Base-by-base conservation (phyloP, 2,329 filamentous ascomycete species). In the Coniochaeta sp. region DNA sequence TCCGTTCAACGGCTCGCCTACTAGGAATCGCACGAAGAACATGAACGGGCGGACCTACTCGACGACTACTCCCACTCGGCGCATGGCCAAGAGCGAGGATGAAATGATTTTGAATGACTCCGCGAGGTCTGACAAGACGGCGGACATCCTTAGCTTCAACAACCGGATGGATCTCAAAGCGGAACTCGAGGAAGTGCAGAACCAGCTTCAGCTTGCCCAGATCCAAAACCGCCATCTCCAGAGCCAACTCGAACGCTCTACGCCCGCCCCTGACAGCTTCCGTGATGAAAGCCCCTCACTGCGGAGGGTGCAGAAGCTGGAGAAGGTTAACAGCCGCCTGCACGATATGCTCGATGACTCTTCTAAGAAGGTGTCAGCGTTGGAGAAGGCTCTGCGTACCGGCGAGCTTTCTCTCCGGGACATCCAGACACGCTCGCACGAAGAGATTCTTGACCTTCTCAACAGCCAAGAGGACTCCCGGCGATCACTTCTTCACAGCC, bases 261-360 rank as follows among this genome's bases (percentile, higher is more conserved):
- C 82, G 0, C 82, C 85, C 3, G 71, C 71, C 6, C 78, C 78
- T 22, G 85, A 88, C 31, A 82, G 75, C 66, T 65, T 61, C 27
- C 73, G 83, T 52, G 87, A 92, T 35, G 85, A 94, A 42, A 92
- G 85, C 59, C 89, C 89, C 1, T 92, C 89, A 1, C 66, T 87
- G 47, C 81, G 86, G 51, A 85, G 94, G 14, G 86, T 96, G 61
- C 87, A 95, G 64, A 92, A 96, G 70, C 79, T 97, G 5, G 92
- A 97, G 69, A 84, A 90, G 60, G 92, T 89, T 64, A 97, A 97
- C 69, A 91, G 81, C 66, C 85, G 91, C 52, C 78, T 97, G 13
- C 92, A 97, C 63, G 90, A 95, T 56, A 89, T 95, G 81, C 84
- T 97, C 5, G 92, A 97, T 67, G 91, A 96, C 66, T 96, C 92